A percentile compares a stretch with the other conserved stretches of the same genome.
phyloP scores from a whole-genome alignment of 345 rosid genomes.

The Hibiscus mutabilis region DNA sequence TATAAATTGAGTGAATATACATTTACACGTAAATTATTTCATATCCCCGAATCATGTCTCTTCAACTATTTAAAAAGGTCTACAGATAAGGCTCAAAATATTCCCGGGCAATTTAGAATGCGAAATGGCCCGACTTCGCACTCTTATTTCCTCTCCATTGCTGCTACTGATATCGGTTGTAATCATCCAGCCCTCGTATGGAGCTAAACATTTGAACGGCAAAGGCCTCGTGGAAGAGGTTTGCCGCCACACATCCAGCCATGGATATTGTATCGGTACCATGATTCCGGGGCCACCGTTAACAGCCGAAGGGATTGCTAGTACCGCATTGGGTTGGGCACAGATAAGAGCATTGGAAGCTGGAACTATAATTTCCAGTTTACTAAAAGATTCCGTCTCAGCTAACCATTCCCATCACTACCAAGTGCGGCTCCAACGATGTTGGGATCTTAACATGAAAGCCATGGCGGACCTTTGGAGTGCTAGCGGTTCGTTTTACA shows the following conservation, averaged over 20 bases:
- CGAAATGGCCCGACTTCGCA: not conserved
- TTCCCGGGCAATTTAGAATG: not conserved
- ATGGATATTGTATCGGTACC: conserved; percentile 9
- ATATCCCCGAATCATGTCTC: not conserved
- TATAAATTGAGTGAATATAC: not conserved
- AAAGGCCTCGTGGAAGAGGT: conserved; percentile 8
- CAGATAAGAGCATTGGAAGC: conserved; percentile 1
- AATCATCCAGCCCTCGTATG: not conserved
- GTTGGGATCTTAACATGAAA: conserved; percentile 8
- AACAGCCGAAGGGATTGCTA: not conserved
- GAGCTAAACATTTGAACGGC: not conserved
- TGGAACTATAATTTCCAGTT: not conserved
- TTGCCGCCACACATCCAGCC: conserved; percentile 19
- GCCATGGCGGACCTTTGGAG: not conserved
- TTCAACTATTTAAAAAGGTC: not conserved
- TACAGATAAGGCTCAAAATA: not conserved
- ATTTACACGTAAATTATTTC: not conserved
- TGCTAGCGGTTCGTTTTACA: conserved; percentile 13
- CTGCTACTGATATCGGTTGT: not conserved
- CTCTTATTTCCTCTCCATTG: not conserved
- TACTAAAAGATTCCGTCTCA: not conserved
- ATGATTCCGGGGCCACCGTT: conserved; percentile 9
- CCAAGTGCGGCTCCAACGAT: conserved; percentile 7
- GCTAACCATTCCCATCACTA: not conserved
- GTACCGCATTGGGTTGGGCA: conserved; percentile 12